Evolutionary conservation across 805 yeast genomes (phyloP), one percentile per base, ranked within the genome.

Genomic region (Candida easanensis): DNA sequence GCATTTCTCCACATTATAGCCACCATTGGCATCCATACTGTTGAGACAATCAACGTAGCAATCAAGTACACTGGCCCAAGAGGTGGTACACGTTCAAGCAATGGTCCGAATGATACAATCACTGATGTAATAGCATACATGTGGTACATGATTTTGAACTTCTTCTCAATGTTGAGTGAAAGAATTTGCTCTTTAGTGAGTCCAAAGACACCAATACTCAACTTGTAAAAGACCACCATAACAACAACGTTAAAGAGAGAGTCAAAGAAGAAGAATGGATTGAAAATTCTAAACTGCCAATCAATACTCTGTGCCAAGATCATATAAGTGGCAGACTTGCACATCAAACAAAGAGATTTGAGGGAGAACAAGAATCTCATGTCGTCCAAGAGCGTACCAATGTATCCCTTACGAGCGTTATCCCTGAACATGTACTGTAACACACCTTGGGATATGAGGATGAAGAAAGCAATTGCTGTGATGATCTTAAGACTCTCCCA

Each of bases 51-150:
- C 18, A 33, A 49, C 28, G 38, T 38, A 21, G 35, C 49, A 38
- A 36, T 42, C 25, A 33, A 52, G 42, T 27, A 45, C 21, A 35
- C 43, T 19, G 31, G 44, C 34, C n/a, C 42, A 18, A 33, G n/a
- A 4, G 35, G 4, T 1, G 38, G 5, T 5, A 20, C 8, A 4
- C 16, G 18, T 14, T 11, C 4, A 48, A 44, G 54, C 52, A 38
- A 45, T 63, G 63, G 52, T 61, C 25, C 46, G 67, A 46, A 33
- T 5, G 39, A 9, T 5, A 33, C n/a, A 11, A 34, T 25, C 14
- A 48, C 16, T 5, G 38, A 27, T 1, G 41, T 27, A 18, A 33
- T 4, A 6, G 36, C 33, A 23, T 39, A 42, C 10, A 33, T 9
- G 14, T 27, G 17, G 15, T 30, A n/a, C 21, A 42, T 30, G 14